Base-by-base conservation (phyloP, 1,284 basidiomycete genomes). In the Trametes versicolor region DNA sequence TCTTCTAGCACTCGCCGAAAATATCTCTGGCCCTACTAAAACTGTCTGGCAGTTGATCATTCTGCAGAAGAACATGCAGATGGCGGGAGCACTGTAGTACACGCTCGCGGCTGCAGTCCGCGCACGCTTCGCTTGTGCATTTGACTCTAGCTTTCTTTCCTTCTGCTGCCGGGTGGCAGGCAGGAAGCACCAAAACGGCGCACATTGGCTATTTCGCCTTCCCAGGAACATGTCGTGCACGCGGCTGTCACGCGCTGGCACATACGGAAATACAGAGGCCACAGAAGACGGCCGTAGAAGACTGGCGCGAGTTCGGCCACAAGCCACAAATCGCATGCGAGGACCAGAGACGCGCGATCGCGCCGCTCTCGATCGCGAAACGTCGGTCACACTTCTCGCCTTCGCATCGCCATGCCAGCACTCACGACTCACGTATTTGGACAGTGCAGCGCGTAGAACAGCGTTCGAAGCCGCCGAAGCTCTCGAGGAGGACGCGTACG, bases 401-500 rank as follows among this genome's bases (percentile, higher is more conserved):
- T 32, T 17, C 54, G 5, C 54, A 34, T 56, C 27, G 43, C 41
- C 54, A 56, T 56, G 54, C 41, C 54, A 54, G 36, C 25, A n/a
- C 52, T 17, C n/a, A 25, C 52, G 10, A n/a, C 52, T 17, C n/a
- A 25, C 52, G 10, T 12, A 48, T 9, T 17, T 15, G 43, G 45
- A 48, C 45, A 48, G 45, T 5, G 10, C 45, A 25, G 21, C 45
- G 45, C 23, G 45, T 27, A 48, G 21, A 48, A 48, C 25, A 13
- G 45, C 45, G 9, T 4, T 10, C 21, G 45, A 23, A 25, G 21
- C 45, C 21, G 21, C 23, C 21, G 45, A 48, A 23, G 45, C 48
- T n/a, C 48, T 29, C 48, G 25, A 50, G 27, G 27, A 50, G 27
- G 27, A 50, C 13, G 27, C 17, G 48, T 29, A 17, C 48, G 29